Conservation (phyloP, 768 basidiomycete species). For the Solioccasus polychromus region DNA sequence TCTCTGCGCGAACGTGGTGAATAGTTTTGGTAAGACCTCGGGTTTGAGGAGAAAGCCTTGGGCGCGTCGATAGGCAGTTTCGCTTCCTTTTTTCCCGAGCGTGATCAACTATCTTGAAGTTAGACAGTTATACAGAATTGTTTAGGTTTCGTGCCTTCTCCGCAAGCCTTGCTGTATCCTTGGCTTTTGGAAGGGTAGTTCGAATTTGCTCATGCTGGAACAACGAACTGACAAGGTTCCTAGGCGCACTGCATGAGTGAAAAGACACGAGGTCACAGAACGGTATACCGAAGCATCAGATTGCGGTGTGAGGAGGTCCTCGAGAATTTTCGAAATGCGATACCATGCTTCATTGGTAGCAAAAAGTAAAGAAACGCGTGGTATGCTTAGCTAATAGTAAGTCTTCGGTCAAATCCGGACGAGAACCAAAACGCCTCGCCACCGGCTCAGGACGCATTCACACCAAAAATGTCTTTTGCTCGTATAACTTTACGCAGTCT, state of each 20-base stretch:
- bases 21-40: slow-evolving; percentile 75
- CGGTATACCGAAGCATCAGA: slow-evolving; percentile 81
- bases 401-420: slow-evolving; percentile 29
- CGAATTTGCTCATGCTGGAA: slow-evolving; percentile 94
- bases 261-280: not conserved
- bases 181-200: slow-evolving; percentile 94
- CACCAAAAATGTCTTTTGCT: slow-evolving; percentile 33
- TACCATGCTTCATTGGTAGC: slow-evolving; percentile 86
- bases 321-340: slow-evolving; percentile 89
- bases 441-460: slow-evolving; percentile 21
- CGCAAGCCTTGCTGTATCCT: slow-evolving; percentile 85
- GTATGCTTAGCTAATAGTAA: not conserved
- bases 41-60: slow-evolving; percentile 77
- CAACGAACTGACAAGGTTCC: slow-evolving; percentile 91
- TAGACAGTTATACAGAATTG: not conserved
- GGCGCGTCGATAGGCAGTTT: slow-evolving; percentile 67
- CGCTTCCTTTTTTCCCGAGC: slow-evolving; percentile 81
- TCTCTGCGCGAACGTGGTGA: slow-evolving; percentile 72
- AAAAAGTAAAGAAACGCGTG: not conserved
- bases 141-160: slow-evolving; percentile 64
- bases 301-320: slow-evolving; percentile 89
- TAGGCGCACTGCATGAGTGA: slow-evolving; percentile 29
- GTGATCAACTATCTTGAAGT: slow-evolving; percentile 70
- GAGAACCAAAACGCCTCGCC: not conserved
- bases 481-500: slow-evolving; percentile 32